phyloP scores from a whole-genome alignment of 225 moss, liverwort and hornwort genomes.

The Rhytidiadelphus loreus region DNA sequence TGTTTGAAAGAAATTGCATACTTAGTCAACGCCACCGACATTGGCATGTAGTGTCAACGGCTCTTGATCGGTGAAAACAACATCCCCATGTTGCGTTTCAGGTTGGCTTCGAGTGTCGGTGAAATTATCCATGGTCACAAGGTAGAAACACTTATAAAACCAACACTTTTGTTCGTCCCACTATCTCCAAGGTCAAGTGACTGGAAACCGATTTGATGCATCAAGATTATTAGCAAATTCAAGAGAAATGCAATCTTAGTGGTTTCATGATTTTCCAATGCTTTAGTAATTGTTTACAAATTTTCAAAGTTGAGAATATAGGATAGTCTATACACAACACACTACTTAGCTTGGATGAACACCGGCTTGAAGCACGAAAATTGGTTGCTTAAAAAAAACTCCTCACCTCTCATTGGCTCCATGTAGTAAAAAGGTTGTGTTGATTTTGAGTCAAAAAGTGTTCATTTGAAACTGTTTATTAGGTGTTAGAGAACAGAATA shows the following conservation, averaged over 20 bases:
- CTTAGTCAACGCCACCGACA: not conserved
- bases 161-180: not conserved
- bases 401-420: not conserved
- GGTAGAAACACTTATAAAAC: not conserved
- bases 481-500: not conserved
- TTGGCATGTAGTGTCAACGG: no score
- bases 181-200: not conserved
- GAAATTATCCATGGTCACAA: not conserved
- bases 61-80: not conserved
- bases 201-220: not conserved
- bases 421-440: not conserved
- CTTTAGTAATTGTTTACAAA: not conserved
- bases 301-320: not conserved
- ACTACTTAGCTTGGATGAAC: not conserved
- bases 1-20: not conserved
- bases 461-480: not conserved
- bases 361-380: rapidly evolving
- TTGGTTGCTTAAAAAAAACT: no score
- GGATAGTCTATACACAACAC: rapidly evolving
- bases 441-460: not conserved
- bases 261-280: not conserved
- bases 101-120: not conserved
- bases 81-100: not conserved
- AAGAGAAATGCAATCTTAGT: not conserved
- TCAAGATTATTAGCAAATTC: not conserved